Percentiles rank a stretch among this genome's conserved stretches.
Conservation (phyloP, 2,329 filamentous ascomycete species). For the Ophiostoma quercus region DNA sequence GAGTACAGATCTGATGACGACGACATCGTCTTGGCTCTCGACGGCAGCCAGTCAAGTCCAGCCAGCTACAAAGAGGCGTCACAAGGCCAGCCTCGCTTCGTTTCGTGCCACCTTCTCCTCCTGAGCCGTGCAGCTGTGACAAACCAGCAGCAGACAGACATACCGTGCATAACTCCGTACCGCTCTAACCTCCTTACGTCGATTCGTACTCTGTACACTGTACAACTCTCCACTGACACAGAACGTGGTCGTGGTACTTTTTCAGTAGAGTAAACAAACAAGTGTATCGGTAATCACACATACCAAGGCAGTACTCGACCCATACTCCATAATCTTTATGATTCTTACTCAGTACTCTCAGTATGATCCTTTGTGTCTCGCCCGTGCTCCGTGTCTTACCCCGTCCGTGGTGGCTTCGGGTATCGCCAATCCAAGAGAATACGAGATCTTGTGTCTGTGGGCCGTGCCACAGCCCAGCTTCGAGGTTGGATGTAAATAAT, state of each 20-base stretch:
- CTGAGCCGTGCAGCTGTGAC: constrained; percentile 1
- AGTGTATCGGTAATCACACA: not conserved
- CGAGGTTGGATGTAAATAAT: not conserved
- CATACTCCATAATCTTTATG: not conserved
- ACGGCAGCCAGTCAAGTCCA: not conserved
- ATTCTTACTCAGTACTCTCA: too few relatives aligned
- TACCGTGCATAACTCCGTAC: not conserved
- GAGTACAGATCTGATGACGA: not conserved
- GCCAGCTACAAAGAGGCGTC: not conserved
- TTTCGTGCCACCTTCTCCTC: not conserved
- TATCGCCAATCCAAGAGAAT: not conserved
- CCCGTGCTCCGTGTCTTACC: not conserved
- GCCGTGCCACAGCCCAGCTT: not conserved
- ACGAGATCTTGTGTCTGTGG: not conserved
- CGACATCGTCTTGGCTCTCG: not conserved
- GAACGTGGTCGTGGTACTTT: constrained; percentile 6
- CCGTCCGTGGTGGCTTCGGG: not conserved
- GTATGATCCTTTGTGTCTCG: not conserved
- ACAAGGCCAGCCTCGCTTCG: not conserved
- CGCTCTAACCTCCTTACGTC: not conserved
- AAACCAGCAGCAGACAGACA: not conserved
- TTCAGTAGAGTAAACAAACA: not conserved
- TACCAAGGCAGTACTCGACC: not conserved
- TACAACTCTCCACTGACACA: not conserved
- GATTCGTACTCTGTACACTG: not conserved